Evolutionary conservation across 345 rosid genomes (phyloP), one percentile per base, ranked within the genome.

Genomic region (Tarenaya hassleriana): DNA sequence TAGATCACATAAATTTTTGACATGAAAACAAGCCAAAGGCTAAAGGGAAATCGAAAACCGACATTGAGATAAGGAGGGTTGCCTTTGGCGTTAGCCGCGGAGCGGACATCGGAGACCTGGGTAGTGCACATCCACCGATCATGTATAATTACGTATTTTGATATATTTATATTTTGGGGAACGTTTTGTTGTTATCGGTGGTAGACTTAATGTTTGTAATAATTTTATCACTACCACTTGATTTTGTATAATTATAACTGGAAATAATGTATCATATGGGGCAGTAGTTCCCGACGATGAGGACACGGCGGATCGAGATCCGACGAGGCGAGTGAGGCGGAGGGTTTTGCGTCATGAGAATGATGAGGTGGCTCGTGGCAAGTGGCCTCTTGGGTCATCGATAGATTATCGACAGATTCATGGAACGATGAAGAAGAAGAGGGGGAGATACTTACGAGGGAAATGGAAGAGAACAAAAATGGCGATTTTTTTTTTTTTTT

Each of bases 61-160:
- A 88, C 95, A 64, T 83, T 80, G 74, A 92, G 94, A 61, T 78
- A 92, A 47, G 95, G 97, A 67, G 97, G 82, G 74, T 82, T 88
- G 76, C 97, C 95, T 64, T 82, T 85, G 89, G n/a, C n/a, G n/a
- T n/a, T n/a, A n/a, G n/a, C n/a, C n/a, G n/a, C n/a, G n/a, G n/a
- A n/a, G n/a, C n/a, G n/a, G n/a, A n/a, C n/a, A n/a, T n/a, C n/a
- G n/a, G n/a, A n/a, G n/a, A n/a, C n/a, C n/a, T n/a, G n/a, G n/a
- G n/a, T n/a, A n/a, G n/a, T n/a, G n/a, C n/a, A n/a, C n/a, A n/a
- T n/a, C n/a, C n/a, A n/a, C n/a, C n/a, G n/a, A n/a, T n/a, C n/a
- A n/a, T n/a, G n/a, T n/a, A n/a, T n/a, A n/a, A n/a, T n/a, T n/a
- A n/a, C n/a, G n/a, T n/a, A n/a, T n/a, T n/a, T n/a, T n/a, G n/a